phyloP scores from a whole-genome alignment of 768 basidiomycete species.

The Lentinula lateritia region DNA sequence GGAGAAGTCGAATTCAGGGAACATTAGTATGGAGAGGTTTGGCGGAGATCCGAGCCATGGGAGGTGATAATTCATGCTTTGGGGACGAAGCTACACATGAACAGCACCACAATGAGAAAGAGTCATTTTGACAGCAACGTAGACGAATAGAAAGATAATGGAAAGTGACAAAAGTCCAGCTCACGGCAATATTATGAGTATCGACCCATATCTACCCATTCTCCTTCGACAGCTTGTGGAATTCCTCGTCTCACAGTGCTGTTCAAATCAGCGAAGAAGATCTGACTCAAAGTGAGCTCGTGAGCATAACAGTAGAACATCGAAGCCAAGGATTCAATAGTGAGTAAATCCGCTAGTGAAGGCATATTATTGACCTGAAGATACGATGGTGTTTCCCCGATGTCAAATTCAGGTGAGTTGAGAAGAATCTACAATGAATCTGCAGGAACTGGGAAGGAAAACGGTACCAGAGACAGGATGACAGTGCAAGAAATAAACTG shows the following conservation, averaged over 20 bases:
- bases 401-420: not conserved
- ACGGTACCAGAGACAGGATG: not conserved
- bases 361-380: conserved; percentile 27
- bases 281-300: conserved; percentile 55
- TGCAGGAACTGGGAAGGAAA: not conserved
- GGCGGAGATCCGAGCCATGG: not conserved
- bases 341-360: conserved; percentile 69
- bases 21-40: not conserved
- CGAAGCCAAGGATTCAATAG: conserved; percentile 66
- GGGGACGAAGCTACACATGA: too few relatives aligned
- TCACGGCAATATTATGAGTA: conserved; percentile 79
- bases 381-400: too few relatives aligned
- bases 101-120: not conserved
- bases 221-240: conserved; percentile 48
- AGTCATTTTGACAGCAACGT: not conserved
- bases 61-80: too few relatives aligned
- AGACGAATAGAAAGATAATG: not conserved
- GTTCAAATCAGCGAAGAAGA: conserved; percentile 37
- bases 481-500: not conserved
- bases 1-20: conserved; percentile 23
- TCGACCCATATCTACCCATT: conserved; percentile 80
- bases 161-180: conserved; percentile 15
- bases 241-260: conserved; percentile 46
- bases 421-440: not conserved
- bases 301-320: conserved; percentile 85